Percentiles rank a stretch among this genome's conserved stretches.
phyloP scores from a whole-genome alignment of 176 grass and related monocot genomes.

The Neostapfia colusana region DNA sequence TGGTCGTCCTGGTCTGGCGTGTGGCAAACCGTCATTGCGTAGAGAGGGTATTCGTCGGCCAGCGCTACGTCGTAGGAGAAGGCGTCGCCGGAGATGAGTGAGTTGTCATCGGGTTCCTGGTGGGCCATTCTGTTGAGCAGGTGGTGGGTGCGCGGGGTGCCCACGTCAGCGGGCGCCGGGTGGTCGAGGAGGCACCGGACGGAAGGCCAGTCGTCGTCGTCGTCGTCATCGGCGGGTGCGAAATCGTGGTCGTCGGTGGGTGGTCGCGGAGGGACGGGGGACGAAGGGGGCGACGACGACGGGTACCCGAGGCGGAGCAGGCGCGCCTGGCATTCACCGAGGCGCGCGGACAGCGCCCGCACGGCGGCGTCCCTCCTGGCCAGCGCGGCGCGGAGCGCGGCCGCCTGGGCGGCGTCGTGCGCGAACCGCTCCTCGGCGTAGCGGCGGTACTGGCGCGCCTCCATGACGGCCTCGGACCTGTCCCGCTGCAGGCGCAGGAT shows the following conservation, averaged over 20 bases:
- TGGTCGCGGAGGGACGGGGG: background rate
- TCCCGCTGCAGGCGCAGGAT: conserved; percentile 81
- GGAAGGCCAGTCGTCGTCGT: conserved; percentile 16
- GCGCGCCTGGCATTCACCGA: conserved; percentile 38
- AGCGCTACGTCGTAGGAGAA: background rate
- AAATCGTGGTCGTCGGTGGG: background rate
- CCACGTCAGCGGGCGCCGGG: conserved; percentile 12
- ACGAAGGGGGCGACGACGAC: conserved; percentile 14
- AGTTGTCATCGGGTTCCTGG: conserved; percentile 6
- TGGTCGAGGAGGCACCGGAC: conserved; percentile 10
- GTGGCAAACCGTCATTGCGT: background rate
- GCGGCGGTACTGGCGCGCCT: conserved; percentile 66
- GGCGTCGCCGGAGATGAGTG: conserved; percentile 26
- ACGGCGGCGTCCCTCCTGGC: conserved; percentile 35
- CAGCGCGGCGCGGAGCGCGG: conserved; percentile 48
- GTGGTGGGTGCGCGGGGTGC: conserved; percentile 46
- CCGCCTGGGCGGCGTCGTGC: conserved; percentile 47
- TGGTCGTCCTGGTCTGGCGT: conserved; percentile 31
- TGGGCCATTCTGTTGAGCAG: conserved; percentile 43
- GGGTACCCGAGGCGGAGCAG: conserved; percentile 51
- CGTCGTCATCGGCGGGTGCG: background rate
- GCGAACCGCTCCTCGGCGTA: conserved; percentile 74
- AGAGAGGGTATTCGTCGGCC: conserved; percentile 38
- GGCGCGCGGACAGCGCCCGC: conserved; percentile 28
- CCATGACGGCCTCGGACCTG: conserved; percentile 80